phyloP scores from a whole-genome alignment of 2,329 filamentous ascomycete species.

The Albophoma yamanashiensis region DNA sequence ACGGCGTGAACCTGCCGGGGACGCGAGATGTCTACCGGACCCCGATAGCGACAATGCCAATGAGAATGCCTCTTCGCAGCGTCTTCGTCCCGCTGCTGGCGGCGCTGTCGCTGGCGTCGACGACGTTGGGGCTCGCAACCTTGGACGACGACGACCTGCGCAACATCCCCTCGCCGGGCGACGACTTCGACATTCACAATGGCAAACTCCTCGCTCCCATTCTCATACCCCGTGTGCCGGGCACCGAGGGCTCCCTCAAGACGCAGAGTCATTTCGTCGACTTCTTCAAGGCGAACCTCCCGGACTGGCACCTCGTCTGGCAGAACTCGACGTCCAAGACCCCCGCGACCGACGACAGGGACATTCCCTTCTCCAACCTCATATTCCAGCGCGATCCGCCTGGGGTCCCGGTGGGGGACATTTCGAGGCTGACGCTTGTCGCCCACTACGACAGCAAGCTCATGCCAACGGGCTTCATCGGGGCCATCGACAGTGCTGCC shows the following conservation, averaged over 20 bases:
- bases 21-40: background rate
- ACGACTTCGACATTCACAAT: slow-evolving; percentile 67
- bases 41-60: background rate
- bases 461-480: slow-evolving; percentile 75
- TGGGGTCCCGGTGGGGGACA: slow-evolving; percentile 62
- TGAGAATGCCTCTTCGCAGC: background rate
- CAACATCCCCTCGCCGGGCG: slow-evolving; percentile 58
- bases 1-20: background rate
- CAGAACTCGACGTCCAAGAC: slow-evolving; percentile 88
- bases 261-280: slow-evolving; percentile 74
- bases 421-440: slow-evolving; percentile 72
- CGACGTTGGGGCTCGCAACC: slow-evolving; percentile 28
- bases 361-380: slow-evolving; percentile 78
- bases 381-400: slow-evolving; percentile 84
- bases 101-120: slow-evolving; percentile 8
- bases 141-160: slow-evolving; percentile 68
- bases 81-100: background rate
- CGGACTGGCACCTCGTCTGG: slow-evolving; percentile 68
- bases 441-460: slow-evolving; percentile 91
- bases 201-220: slow-evolving; percentile 78
- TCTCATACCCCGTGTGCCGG: slow-evolving; percentile 77
- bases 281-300: slow-evolving; percentile 68
- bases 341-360: slow-evolving; percentile 57
- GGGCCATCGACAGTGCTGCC: slow-evolving; percentile 85
- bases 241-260: slow-evolving; percentile 61